These are phyloP conservation scores for Pisolithus albus DNA, from an alignment of 768 basidiomycete genomes.

Conservation along the genomic window DNA sequence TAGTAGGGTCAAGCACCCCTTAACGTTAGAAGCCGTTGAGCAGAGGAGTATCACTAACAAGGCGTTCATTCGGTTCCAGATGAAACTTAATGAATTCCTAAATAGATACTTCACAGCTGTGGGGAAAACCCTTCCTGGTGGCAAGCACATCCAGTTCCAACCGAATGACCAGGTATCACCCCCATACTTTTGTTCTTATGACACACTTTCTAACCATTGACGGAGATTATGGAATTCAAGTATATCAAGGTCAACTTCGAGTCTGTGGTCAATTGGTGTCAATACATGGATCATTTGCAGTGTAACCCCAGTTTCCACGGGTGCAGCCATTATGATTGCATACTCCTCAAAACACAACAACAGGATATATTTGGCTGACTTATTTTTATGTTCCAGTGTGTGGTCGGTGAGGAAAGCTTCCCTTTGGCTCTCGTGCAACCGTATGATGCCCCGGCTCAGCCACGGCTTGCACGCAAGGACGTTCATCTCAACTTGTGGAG, in stretches of 20 bases:
- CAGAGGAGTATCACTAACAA: background rate
- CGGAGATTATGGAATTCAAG: constrained; percentile 20
- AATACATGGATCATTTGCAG: constrained; percentile 19
- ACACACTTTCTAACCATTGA: background rate
- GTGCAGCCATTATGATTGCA: constrained; percentile 18
- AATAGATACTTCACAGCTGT: background rate
- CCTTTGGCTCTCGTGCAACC: background rate
- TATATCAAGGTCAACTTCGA: constrained; percentile 22
- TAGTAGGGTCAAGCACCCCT: background rate
- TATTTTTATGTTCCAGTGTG: constrained; percentile 13
- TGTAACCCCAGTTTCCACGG: constrained; percentile 26
- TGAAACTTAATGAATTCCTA: constrained; percentile 1
- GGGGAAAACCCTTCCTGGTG: background rate
- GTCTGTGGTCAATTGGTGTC: constrained; percentile 24
- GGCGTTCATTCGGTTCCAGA: background rate
- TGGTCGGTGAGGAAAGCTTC: background rate
- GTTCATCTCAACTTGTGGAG: background rate
- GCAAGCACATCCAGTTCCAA: background rate
- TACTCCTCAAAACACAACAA: background rate
- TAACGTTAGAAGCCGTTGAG: background rate
- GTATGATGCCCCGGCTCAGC: too few species aligned
- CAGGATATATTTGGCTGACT: constrained; percentile 13
- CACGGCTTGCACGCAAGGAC: background rate
- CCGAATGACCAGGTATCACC: background rate
- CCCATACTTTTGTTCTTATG: too few species aligned